These are phyloP conservation scores for Talaromyces thailandensis DNA, from an alignment of 495 filamentous ascomycete genomes.

Conservation along the genomic window DNA sequence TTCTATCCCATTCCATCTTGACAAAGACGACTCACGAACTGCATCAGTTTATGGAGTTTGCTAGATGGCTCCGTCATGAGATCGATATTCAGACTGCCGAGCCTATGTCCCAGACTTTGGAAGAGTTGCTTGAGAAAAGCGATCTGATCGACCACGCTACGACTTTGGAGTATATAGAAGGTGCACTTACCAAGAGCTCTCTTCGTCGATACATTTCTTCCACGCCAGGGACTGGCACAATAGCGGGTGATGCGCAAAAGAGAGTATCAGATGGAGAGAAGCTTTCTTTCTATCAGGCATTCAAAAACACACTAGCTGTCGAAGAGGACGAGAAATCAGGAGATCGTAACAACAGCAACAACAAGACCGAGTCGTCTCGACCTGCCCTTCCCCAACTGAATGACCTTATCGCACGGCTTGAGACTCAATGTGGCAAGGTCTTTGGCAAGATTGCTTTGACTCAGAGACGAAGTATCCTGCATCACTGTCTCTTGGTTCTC, in stretches of 20 bases:
- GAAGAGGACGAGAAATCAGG: conserved; percentile 13
- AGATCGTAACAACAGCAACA: neutral
- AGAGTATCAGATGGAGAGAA: conserved; percentile 32
- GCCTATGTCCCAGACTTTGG: conserved; percentile 32
- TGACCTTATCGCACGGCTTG: conserved; percentile 41
- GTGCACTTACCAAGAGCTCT: conserved; percentile 38
- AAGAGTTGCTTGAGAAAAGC: conserved; percentile 38
- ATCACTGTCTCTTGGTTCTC: conserved; percentile 40
- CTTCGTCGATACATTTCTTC: conserved; percentile 37
- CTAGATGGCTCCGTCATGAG: conserved; percentile 74
- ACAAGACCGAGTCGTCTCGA: conserved; percentile 14
- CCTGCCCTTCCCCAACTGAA: conserved; percentile 40
- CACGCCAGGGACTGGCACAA: conserved; percentile 18
- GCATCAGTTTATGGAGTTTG: conserved; percentile 68
- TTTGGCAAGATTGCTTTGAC: conserved; percentile 50
- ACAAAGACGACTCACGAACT: conserved; percentile 66
- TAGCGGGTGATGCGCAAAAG: conserved; percentile 9
- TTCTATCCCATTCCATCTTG: conserved; percentile 68
- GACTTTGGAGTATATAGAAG: conserved; percentile 43
- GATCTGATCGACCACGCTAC: conserved; percentile 36
- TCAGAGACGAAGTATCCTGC: conserved; percentile 46
- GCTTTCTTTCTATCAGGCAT: conserved; percentile 38
- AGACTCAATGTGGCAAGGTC: conserved; percentile 43
- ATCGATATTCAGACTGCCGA: conserved; percentile 54
- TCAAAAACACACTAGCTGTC: conserved; percentile 29